Evolutionary conservation across 257 asterid genomes (phyloP).

Genomic region (Jacaranda mimosifolia): DNA sequence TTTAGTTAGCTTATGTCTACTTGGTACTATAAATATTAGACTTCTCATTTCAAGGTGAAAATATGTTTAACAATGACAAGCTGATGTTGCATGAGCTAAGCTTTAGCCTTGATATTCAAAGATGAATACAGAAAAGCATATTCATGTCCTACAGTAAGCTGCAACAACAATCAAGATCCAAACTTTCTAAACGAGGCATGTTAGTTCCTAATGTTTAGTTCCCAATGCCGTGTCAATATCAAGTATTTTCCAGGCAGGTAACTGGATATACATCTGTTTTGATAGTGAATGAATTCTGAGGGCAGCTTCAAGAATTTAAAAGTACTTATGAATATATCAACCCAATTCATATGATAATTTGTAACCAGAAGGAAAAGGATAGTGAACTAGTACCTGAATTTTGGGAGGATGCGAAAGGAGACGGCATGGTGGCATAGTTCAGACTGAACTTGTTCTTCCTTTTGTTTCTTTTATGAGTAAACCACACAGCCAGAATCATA

Average conservation of each 20-base stretch:
- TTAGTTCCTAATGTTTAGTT: conserved; percentile 11
- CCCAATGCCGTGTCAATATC: conserved; percentile 1
- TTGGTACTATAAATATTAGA: background rate
- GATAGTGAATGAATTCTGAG: conserved; percentile 9
- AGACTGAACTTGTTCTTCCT: conserved; percentile 54
- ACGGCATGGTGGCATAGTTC: conserved; percentile 56
- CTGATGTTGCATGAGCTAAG: conserved; percentile 25
- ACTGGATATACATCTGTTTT: background rate
- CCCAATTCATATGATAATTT: conserved; percentile 20
- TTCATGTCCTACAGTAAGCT: conserved; percentile 10
- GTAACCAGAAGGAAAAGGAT: conserved; percentile 18
- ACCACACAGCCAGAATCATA: conserved; percentile 69
- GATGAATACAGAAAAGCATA: conserved; percentile 9
- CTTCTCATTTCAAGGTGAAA: background rate
- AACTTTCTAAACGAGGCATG: background rate
- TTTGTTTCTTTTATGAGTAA: conserved; percentile 61
- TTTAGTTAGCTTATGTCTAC: background rate
- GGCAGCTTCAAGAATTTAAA: conserved; percentile 13
- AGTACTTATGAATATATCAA: background rate
- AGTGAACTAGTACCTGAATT: conserved; percentile 66
- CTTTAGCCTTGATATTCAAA: conserved; percentile 22
- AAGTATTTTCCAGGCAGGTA: conserved; percentile 11
- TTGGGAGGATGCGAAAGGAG: conserved; percentile 86
- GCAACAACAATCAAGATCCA: background rate
- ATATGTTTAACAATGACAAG: conserved; percentile 1